phyloP scores from a whole-genome alignment of 352 stramenopile genomes.

The Thraustochytrium striatum region DNA sequence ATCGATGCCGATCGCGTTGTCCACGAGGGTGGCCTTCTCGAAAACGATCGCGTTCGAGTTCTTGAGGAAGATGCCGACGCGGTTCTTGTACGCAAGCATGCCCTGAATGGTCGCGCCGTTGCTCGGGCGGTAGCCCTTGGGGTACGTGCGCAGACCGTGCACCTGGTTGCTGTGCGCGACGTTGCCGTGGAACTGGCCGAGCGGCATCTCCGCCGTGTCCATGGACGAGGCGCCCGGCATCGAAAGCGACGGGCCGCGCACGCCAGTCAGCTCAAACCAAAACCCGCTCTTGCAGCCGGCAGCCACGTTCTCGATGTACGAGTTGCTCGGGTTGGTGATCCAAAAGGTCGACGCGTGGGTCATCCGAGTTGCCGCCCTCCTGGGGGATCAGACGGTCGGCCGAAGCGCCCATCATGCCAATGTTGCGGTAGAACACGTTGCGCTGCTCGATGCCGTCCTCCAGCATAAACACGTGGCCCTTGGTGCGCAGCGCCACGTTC shows the following conservation, averaged over 20 bases:
- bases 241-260: neutral
- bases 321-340: constrained; percentile 51
- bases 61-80: neutral
- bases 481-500: constrained; percentile 62
- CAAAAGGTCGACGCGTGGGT: constrained; percentile 52
- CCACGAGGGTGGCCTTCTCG: neutral
- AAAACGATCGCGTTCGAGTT: neutral
- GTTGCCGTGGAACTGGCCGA: neutral
- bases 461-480: constrained; percentile 61
- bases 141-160: neutral
- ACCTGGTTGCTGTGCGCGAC: neutral
- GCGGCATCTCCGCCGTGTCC: neutral
- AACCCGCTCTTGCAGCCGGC: constrained; percentile 52
- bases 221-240: neutral
- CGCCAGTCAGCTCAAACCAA: constrained; percentile 53
- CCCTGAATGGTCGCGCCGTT: neutral
- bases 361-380: constrained; percentile 22
- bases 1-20: neutral
- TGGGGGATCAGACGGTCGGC: neutral
- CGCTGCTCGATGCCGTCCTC: constrained; percentile 64
- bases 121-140: neutral
- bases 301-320: constrained; percentile 56
- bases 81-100: neutral
- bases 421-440: constrained; percentile 62
- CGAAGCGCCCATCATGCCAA: constrained; percentile 39